Evolutionary conservation across 768 basidiomycete species (phyloP).

Genomic region (Phylloporus sp.): DNA sequence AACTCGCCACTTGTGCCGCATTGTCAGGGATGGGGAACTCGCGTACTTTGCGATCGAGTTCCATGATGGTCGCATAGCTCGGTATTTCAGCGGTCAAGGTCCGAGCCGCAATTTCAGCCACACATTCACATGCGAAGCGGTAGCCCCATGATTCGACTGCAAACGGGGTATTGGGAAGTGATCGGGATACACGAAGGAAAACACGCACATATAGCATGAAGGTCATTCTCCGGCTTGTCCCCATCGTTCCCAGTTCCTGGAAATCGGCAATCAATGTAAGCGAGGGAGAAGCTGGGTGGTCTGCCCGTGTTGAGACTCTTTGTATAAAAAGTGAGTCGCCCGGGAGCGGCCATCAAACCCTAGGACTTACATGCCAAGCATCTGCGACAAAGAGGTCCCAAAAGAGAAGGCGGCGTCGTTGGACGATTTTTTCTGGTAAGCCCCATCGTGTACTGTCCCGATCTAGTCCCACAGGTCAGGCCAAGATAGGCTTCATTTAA

Average conservation of each 20-base stretch:
- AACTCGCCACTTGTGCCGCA: conserved; percentile 36
- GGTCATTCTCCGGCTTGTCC: conserved; percentile 21
- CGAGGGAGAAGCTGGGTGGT: conserved; percentile 62
- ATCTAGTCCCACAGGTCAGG: conserved; percentile 33
- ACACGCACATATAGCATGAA: conserved; percentile 25
- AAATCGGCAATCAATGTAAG: conserved; percentile 64
- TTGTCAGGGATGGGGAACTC: conserved; percentile 57
- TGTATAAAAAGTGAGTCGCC: neutral
- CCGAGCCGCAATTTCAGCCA: conserved; percentile 57
- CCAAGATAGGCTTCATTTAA: conserved; percentile 4
- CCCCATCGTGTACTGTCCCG: conserved; percentile 66
- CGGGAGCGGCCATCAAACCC: conserved; percentile 4
- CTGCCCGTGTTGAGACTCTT: conserved; percentile 70
- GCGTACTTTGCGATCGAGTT: conserved; percentile 63
- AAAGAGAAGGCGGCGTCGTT: conserved; percentile 64
- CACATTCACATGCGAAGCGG: conserved; percentile 62
- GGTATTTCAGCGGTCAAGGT: conserved; percentile 65
- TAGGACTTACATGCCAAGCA: conserved; percentile 53
- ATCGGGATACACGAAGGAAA: conserved; percentile 1
- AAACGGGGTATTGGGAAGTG: neutral
- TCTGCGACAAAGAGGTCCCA: conserved; percentile 79
- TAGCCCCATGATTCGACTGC: conserved; percentile 59
- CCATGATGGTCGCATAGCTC: conserved; percentile 60
- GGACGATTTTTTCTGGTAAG: conserved; percentile 57
- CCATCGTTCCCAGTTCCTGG: conserved; percentile 34